These are phyloP conservation scores for Fusarium compactum DNA, from an alignment of 2,329 filamentous ascomycete species.

Conservation along the genomic window DNA sequence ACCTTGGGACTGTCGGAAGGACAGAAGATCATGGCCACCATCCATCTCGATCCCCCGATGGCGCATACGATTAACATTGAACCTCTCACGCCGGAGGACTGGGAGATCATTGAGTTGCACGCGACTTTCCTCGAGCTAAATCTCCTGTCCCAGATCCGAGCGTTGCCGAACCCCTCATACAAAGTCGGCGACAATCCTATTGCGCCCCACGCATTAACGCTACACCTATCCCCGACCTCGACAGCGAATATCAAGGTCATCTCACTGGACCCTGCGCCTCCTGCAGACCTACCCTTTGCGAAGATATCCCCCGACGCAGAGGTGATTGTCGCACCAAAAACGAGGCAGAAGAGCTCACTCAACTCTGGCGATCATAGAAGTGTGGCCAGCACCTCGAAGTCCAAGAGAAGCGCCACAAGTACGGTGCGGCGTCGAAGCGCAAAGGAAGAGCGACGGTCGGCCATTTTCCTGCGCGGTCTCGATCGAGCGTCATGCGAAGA, in stretches of 20 bases:
- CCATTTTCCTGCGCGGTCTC: conserved; percentile 83
- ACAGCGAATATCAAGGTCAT: conserved; percentile 91
- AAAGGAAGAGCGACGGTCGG: conserved; percentile 74
- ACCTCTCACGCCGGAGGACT: conserved; percentile 92
- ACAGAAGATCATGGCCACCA: conserved; percentile 76
- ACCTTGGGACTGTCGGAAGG: conserved; percentile 83
- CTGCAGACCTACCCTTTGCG: conserved; percentile 79
- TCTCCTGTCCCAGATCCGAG: conserved; percentile 90
- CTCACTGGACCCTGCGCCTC: conserved; percentile 80
- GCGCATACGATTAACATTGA: conserved; percentile 98
- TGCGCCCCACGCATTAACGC: conserved; percentile 81
- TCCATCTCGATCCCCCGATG: conserved; percentile 91
- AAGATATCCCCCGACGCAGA: conserved; percentile 96
- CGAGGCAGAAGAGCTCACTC: conserved; percentile 76
- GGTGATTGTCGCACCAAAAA: conserved; percentile 96
- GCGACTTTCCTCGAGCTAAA: conserved; percentile 96
- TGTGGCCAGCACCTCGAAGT: conserved; percentile 81
- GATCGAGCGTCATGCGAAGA: conserved; percentile 76
- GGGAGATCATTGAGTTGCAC: conserved; percentile 99
- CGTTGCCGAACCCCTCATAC: conserved; percentile 86
- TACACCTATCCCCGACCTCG: conserved; percentile 94
- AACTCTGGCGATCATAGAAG: conserved; percentile 81
- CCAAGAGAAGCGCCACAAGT: conserved; percentile 82
- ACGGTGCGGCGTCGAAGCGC: conserved; percentile 68
- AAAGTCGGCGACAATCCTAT: conserved; percentile 63